Evolutionary conservation across 345 rosid genomes (phyloP), one percentile per base, ranked within the genome.

Genomic region (Camelina hispida): DNA sequence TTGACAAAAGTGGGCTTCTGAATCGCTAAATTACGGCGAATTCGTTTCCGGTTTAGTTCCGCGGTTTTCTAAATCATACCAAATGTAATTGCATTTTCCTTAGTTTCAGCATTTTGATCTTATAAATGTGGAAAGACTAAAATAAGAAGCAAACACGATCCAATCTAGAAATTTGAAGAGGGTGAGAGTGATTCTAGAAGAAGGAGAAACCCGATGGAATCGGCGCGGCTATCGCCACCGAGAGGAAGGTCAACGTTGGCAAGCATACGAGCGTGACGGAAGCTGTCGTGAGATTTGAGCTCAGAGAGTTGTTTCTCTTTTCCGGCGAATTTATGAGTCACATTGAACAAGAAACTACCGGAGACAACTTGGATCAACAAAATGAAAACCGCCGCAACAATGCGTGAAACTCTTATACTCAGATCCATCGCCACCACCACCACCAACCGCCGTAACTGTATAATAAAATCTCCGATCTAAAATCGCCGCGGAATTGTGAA

Each of bases 181-280:
- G n/a, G 55, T 28, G 13, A 40, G 62, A 38, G 4, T 25, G 66
- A 73, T 43, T 4, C 0, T 8, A 58, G 66, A 73, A 73, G 72
- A 28, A 28, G 30, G 5, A 80, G 44, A 47, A 57, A 91, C 97
- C 99, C 97, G 56, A 91, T 75, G 6, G 82, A 79, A 28, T 81
- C 87, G 25, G 88, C 78, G 11, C 92, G 93, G 77, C 97, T 95
- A 56, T 81, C 86, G 71, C 99, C 99, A 6, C 97, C 99, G 23
- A 95, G 61, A 48, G 85, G 85, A 34, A 94, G 69, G 75, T 86
- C 88, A 22, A 87, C 55, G 74, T 84, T 71, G 28, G 89, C 69
- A 43, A 95, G 89, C 76, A 87, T 76, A 44, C 99, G 80, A 57
- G 85, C 79, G 53, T 89, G 97, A 37, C 97, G 99, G 73, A 30